phyloP scores from a whole-genome alignment of 78 protist genomes.

The Protostelium mycophagum region DNA sequence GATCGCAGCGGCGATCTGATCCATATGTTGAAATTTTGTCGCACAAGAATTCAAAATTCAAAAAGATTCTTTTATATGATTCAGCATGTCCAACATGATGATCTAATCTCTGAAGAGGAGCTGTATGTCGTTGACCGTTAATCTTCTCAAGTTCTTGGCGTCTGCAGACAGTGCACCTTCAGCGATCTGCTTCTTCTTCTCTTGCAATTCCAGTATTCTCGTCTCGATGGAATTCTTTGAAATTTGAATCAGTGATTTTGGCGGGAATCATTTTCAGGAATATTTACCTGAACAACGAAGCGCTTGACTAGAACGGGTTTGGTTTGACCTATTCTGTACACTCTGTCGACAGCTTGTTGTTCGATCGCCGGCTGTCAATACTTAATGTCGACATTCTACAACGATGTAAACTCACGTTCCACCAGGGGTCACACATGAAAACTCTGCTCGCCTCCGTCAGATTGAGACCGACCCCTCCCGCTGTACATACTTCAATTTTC shows the following conservation, averaged over 20 bases:
- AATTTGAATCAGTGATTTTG: not conserved
- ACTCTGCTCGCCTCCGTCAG: slow-evolving; percentile 72
- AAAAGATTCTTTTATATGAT: too few species aligned
- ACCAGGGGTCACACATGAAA: slow-evolving; percentile 50
- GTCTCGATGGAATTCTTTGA: slow-evolving; percentile 58
- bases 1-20: too few species aligned
- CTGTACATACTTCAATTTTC: slow-evolving; percentile 15
- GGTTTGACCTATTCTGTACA: slow-evolving; percentile 74
- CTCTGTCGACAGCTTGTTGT: slow-evolving; percentile 61
- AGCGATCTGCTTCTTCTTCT: slow-evolving; percentile 43
- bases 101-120: not conserved
- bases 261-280: too few species aligned
- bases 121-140: not conserved
- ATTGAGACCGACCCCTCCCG: slow-evolving; percentile 83
- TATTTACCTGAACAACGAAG: slow-evolving; percentile 52
- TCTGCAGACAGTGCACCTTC: slow-evolving; percentile 4
- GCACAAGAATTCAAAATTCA: too few species aligned
- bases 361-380: slow-evolving; percentile 10
- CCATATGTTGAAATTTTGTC: too few species aligned
- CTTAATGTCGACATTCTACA: slow-evolving; percentile 1
- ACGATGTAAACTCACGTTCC: not conserved
- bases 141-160: not conserved
- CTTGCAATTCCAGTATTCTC: slow-evolving; percentile 68
- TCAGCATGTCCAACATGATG: not conserved
- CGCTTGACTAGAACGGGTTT: slow-evolving; percentile 49